Percentiles rank a stretch among this genome's conserved stretches.
Evolutionary conservation across 2,329 filamentous ascomycete genomes (phyloP).

Genomic region (Phyllachora maydis): DNA sequence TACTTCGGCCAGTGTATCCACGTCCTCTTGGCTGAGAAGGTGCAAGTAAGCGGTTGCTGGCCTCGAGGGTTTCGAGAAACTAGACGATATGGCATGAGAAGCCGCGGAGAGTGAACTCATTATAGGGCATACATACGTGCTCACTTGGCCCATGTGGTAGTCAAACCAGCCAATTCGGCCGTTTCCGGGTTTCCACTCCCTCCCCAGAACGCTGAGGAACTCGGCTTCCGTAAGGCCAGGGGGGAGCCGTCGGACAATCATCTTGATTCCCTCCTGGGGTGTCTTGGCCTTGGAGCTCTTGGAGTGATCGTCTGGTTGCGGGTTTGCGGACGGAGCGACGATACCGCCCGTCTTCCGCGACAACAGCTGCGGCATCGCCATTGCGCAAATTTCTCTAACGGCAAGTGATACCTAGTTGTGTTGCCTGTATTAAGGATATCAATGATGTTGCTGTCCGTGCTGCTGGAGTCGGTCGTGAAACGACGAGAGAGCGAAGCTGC

Average conservation of each 20-base stretch:
- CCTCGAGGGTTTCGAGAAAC: slow-evolving; percentile 65
- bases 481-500: too few relatives aligned
- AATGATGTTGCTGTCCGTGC: too few relatives aligned
- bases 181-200: slow-evolving; percentile 61
- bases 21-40: slow-evolving; percentile 49
- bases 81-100: slow-evolving; percentile 12
- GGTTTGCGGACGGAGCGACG: slow-evolving; percentile 17
- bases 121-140: slow-evolving; percentile 37
- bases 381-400: too few relatives aligned
- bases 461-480: too few relatives aligned
- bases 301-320: too few relatives aligned
- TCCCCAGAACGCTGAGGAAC: slow-evolving; percentile 49
- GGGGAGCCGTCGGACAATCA: slow-evolving; percentile 66
- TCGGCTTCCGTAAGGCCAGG: slow-evolving; percentile 69
- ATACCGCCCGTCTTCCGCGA: slow-evolving; percentile 27
- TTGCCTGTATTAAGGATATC: too few relatives aligned
- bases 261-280: slow-evolving; percentile 50
- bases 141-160: slow-evolving; percentile 50
- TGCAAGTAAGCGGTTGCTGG: slow-evolving; percentile 71
- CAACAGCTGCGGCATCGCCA: slow-evolving; percentile 8
- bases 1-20: slow-evolving; percentile 54
- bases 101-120: not conserved
- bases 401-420: too few relatives aligned
- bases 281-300: slow-evolving; percentile 26
- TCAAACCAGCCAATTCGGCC: slow-evolving; percentile 73